Evolutionary conservation across 2,329 filamentous ascomycete species (phyloP).

Genomic region (Colletotrichum tanaceti): DNA sequence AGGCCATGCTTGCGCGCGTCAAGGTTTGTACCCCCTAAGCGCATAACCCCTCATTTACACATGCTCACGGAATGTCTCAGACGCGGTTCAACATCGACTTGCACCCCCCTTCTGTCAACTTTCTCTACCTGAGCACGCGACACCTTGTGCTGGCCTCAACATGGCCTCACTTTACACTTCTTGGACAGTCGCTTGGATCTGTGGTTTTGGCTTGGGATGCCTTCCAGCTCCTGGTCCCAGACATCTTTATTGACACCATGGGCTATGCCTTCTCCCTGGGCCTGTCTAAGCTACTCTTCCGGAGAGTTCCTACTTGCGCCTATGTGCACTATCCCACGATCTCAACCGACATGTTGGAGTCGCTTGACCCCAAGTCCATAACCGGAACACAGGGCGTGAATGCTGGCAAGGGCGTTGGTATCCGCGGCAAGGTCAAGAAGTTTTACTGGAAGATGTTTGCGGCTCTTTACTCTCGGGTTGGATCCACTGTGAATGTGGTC

Average conservation of each 20-base stretch:
- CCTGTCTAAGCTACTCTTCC: slow-evolving; percentile 85
- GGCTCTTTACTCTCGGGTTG: slow-evolving; percentile 82
- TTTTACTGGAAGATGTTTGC: slow-evolving; percentile 91
- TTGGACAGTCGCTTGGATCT: slow-evolving; percentile 94
- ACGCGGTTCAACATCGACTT: slow-evolving; percentile 93
- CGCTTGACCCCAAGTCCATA: slow-evolving; percentile 72
- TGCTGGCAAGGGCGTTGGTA: slow-evolving; percentile 81
- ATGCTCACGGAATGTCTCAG: slow-evolving; percentile 53
- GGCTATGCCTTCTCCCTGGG: slow-evolving; percentile 93
- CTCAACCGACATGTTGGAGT: slow-evolving; percentile 95
- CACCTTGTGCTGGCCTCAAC: slow-evolving; percentile 87
- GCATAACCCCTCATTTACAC: neutral
- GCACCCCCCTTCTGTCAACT: slow-evolving; percentile 82
- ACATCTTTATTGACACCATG: slow-evolving; percentile 98
- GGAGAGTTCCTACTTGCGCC: slow-evolving; percentile 82
- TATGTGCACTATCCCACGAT: slow-evolving; percentile 99
- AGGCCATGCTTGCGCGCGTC: slow-evolving; percentile 80
- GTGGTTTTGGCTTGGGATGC: slow-evolving; percentile 90
- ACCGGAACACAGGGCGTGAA: slow-evolving; percentile 79
- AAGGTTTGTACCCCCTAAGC: slow-evolving; percentile 62
- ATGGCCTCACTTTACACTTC: slow-evolving; percentile 91
- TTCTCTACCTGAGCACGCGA: slow-evolving; percentile 90
- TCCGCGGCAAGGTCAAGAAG: slow-evolving; percentile 77
- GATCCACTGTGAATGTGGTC: slow-evolving; percentile 87
- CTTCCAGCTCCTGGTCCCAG: slow-evolving; percentile 89